Evolutionary conservation across 1,284 basidiomycete species (phyloP), one percentile per base, ranked within the genome.

Genomic region (Marasmius oreades): DNA sequence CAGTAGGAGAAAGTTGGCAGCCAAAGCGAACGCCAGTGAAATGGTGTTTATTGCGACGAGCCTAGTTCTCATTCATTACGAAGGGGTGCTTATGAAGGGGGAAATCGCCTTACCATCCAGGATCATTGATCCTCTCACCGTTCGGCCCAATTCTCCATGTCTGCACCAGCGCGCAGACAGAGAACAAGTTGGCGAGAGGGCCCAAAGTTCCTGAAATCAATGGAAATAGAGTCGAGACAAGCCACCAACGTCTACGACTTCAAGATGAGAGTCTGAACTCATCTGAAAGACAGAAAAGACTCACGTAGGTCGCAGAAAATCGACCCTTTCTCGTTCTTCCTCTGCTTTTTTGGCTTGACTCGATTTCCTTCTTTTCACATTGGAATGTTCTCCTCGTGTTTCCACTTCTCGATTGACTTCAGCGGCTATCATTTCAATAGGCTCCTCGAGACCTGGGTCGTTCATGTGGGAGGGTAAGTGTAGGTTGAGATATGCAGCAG

Each of bases 181-280:
- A 72, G 48, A 75, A 72, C 12, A 75, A 58, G 53, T 70, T 74
- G 5, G 72, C 70, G 8, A 76, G 56, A 0, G 74, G 73, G 1
- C 73, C 73, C 53, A 74, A 73, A 1, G 73, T 73, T 22, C 72
- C 73, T 5, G 72, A 71, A 22, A 72, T 61, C 11, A 75, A 63
- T 1, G 74, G 74, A 59, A 76, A 74, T 0, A 66, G 70, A 1
- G 72, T 72, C 1, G 72, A 74, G 0, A 68, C 64, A 52, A 72
- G 72, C 74, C 73, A 75, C 72, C 72, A 75, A 16, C 69, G 62
- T 11, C 72, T 73, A 47, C 5, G n/a, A 7, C 26, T 20, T 14
- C 31, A 20, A 24, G 8, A 20, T 28, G 20, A 39, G n/a, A 12
- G 3, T 4, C 10, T 5, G 39, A 39, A 8, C 11, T 24, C 26